Evolutionary conservation across 352 stramenopile genomes (phyloP).

Genomic region (Phytopythium sindhum): DNA sequence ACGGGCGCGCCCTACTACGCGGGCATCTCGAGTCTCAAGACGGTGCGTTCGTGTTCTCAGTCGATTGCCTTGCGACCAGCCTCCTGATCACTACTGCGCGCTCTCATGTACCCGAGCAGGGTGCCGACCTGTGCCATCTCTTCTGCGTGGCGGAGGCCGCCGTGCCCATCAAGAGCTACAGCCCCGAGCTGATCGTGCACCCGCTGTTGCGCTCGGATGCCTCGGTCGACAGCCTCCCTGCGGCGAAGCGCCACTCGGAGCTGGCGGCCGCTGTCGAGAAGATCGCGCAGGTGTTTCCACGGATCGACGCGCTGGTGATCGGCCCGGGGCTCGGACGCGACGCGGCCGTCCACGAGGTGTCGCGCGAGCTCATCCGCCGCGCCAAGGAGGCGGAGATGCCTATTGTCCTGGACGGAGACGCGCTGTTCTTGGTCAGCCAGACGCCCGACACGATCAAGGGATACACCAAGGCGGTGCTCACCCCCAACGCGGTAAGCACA

Average conservation of each 20-base stretch:
- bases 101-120: conserved; percentile 24
- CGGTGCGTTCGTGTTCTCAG: conserved; percentile 18
- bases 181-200: conserved; percentile 95
- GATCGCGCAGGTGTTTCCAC: conserved; percentile 56
- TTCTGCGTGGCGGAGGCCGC: conserved; percentile 93
- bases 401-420: conserved; percentile 95
- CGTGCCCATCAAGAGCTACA: conserved; percentile 98
- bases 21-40: conserved; percentile 91
- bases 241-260: conserved; percentile 10
- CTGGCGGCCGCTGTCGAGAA: conserved; percentile 35
- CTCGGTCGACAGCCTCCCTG: conserved; percentile 11
- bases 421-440: conserved; percentile 87
- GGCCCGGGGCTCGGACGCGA: conserved; percentile 93
- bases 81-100: neutral
- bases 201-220: conserved; percentile 66
- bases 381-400: conserved; percentile 73
- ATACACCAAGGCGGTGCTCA: conserved; percentile 87
- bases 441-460: conserved; percentile 59
- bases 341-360: conserved; percentile 77
- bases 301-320: conserved; percentile 83
- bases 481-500: conserved; percentile 85
- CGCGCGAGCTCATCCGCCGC: conserved; percentile 57
- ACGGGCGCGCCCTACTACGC: conserved; percentile 98
- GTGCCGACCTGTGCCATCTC: conserved; percentile 94
- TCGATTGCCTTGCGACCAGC: neutral